Evolutionary conservation across 2,329 filamentous ascomycete genomes (phyloP).

Genomic region (Pseudogymnoascus sp.): DNA sequence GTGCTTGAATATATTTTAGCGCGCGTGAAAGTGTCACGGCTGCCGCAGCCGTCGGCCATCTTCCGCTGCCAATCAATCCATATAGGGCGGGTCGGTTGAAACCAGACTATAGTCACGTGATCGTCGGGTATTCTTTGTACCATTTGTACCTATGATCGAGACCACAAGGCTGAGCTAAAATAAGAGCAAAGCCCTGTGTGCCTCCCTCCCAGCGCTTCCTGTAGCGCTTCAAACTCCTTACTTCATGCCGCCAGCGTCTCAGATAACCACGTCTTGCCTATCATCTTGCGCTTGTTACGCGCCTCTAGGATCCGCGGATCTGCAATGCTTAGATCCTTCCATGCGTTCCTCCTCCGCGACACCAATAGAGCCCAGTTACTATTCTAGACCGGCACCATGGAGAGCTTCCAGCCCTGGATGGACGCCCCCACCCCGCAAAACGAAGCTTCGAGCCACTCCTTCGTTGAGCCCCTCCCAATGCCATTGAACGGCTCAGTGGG

Average conservation of each 20-base stretch:
- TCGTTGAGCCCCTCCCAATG: background rate
- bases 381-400: background rate
- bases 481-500: constrained; percentile 21
- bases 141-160: background rate
- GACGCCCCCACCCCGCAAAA: constrained; percentile 7
- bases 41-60: background rate
- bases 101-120: background rate
- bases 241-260: background rate
- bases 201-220: background rate
- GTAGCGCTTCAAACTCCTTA: background rate
- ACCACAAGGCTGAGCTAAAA: background rate
- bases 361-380: background rate
- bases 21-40: background rate
- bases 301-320: background rate
- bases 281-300: background rate
- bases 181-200: background rate
- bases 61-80: background rate
- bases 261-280: background rate
- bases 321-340: background rate
- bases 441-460: constrained; percentile 3
- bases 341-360: background rate
- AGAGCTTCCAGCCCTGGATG: constrained; percentile 1
- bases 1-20: background rate
- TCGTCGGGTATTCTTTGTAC: background rate
- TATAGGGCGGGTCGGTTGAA: background rate